These are phyloP conservation scores for Solanum ahanhuiri DNA, from an alignment of 257 asterid genomes.

Conservation along the genomic window DNA sequence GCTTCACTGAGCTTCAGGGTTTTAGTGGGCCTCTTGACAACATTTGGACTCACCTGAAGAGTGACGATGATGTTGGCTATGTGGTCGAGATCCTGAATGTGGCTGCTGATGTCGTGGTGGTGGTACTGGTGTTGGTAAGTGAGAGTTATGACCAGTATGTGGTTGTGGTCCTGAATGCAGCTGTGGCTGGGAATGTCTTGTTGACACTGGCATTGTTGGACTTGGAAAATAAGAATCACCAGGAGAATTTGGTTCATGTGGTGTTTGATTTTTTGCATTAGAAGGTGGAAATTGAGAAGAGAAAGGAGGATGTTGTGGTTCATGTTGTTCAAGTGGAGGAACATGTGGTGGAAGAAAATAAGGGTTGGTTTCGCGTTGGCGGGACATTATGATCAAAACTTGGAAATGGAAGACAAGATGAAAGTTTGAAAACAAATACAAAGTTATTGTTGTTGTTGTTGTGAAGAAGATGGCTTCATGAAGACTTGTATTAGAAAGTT, in stretches of 20 bases:
- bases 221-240: not conserved
- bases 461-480: not conserved
- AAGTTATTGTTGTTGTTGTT: not conserved
- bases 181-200: not conserved
- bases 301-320: not conserved
- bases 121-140: not conserved
- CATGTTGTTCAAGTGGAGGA: constrained; percentile 1
- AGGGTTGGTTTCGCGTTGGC: constrained; percentile 24
- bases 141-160: not conserved
- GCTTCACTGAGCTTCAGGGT: not conserved
- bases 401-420: not conserved
- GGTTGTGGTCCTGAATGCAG: not conserved
- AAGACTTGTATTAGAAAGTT: not conserved
- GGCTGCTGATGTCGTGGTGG: not conserved
- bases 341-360: constrained; percentile 17
- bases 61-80: not conserved
- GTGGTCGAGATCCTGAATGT: not conserved
- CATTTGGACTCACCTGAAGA: not conserved
- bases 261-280: not conserved
- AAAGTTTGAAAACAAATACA: not conserved
- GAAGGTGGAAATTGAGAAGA: not conserved
- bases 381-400: constrained; percentile 4
- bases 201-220: not conserved
- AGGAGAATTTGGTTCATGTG: not conserved
- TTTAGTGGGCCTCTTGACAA: not conserved